Evolutionary conservation across 2,329 filamentous ascomycete species (phyloP), one percentile per base, ranked within the genome.

Genomic region (Fusarium sambucinum): DNA sequence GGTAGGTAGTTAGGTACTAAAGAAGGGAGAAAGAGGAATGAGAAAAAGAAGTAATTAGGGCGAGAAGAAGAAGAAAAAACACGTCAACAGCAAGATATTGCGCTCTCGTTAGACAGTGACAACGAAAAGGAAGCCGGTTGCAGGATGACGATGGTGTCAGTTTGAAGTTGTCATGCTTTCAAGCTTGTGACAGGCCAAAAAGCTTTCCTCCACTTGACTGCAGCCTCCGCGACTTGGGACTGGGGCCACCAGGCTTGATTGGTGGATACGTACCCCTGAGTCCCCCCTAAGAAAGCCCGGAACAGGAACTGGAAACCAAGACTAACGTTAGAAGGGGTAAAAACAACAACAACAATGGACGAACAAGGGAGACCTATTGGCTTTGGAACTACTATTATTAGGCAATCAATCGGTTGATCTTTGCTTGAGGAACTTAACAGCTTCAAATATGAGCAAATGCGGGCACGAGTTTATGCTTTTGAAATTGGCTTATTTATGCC

Each of bases 101-200:
- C 29, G 46, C 27, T 27, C n/a, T 40, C 23, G 40, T 55, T 30
- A 38, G 44, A 44, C 23, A 59, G 48, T 67, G 23, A 50, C 47
- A 38, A 33, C 35, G 27, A 59, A 54, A 58, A 56, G 51, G 63
- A 68, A 55, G 63, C 63, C 55, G 44, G 62, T 67, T 65, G 42
- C 40, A 66, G 53, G 59, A 69, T 69, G 66, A 63, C 66, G 67
- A 68, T 59, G 68, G 54, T 70, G 63, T 48, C 68, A 55, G 67
- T 57, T 69, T 68, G 63, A 65, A 61, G 55, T 65, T 54, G 66
- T 64, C 66, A 68, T 68, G 54, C 45, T 61, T 21, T 53, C 37
- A 35, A 58, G 64, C 64, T 67, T 67, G 63, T 67, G 64, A 68
- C 64, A 64, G 56, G 48, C 32, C 47, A 57, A 63, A 25, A 44